Percentiles rank a stretch among this genome's conserved stretches.
Evolutionary conservation across 2,329 filamentous ascomycete genomes (phyloP).

Genomic region (Aspergillus carbonarius): DNA sequence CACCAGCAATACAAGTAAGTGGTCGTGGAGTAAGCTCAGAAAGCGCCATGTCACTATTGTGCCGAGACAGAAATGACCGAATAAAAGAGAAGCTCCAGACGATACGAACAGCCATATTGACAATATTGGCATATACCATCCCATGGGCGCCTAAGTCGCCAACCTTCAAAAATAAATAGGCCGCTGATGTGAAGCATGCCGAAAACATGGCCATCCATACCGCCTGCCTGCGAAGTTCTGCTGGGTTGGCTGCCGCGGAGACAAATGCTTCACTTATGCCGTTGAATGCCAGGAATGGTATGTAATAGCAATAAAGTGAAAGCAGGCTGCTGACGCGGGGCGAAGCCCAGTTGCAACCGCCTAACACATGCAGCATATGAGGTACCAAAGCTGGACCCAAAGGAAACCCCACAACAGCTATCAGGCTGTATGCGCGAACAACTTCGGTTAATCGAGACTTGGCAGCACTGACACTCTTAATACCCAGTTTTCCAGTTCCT

Average conservation of each 20-base stretch:
- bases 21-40: slow-evolving; percentile 47
- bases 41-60: slow-evolving; percentile 46
- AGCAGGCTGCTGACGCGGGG: slow-evolving; percentile 73
- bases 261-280: slow-evolving; percentile 92
- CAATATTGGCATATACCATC: slow-evolving; percentile 78
- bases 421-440: slow-evolving; percentile 69
- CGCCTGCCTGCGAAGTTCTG: slow-evolving; percentile 74
- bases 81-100: slow-evolving; percentile 78
- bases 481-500: slow-evolving; percentile 15
- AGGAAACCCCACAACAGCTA: slow-evolving; percentile 67
- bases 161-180: slow-evolving; percentile 72
- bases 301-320: slow-evolving; percentile 83
- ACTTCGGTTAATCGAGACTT: slow-evolving; percentile 48
- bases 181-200: slow-evolving; percentile 68
- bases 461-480: slow-evolving; percentile 24
- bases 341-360: slow-evolving; percentile 72
- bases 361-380: slow-evolving; percentile 69
- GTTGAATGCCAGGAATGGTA: slow-evolving; percentile 88
- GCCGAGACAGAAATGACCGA: slow-evolving; percentile 56
- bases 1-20: slow-evolving; percentile 45
- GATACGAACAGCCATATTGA: slow-evolving; percentile 88
- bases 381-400: slow-evolving; percentile 76
- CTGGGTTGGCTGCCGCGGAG: slow-evolving; percentile 74
- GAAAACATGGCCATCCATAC: slow-evolving; percentile 84
- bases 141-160: slow-evolving; percentile 72